Percentiles rank a stretch among this genome's conserved stretches.
phyloP scores from a whole-genome alignment of 1,284 basidiomycete species.

The Cutaneotrichosporon cyanovorans region DNA sequence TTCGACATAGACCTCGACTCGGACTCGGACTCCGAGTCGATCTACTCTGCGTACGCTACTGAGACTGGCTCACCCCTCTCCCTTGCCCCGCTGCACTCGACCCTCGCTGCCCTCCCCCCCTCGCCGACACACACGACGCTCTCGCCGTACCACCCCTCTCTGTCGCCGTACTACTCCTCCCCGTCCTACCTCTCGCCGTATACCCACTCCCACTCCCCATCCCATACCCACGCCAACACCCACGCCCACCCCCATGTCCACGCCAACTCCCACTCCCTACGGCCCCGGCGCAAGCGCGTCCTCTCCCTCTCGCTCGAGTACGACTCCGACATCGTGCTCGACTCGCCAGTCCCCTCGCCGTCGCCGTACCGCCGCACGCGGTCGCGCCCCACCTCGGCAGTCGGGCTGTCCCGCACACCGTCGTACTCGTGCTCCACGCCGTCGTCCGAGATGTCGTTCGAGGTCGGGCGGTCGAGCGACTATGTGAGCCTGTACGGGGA shows the following conservation, averaged over 20 bases:
- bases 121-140: too few species aligned
- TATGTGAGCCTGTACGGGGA: constrained; percentile 11
- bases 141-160: too few species aligned
- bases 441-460: constrained; percentile 14
- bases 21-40: too few species aligned
- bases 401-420: constrained; percentile 5
- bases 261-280: not conserved
- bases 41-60: too few species aligned
- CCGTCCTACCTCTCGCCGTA: too few species aligned
- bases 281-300: not conserved
- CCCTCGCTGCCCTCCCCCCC: too few species aligned
- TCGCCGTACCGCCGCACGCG: too few species aligned
- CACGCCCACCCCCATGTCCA: not conserved
- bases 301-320: not conserved
- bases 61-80: not conserved
- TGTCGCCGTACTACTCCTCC: too few species aligned
- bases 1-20: not conserved
- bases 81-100: not conserved
- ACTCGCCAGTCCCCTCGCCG: constrained; percentile 4
- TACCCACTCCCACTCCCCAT: not conserved
- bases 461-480: constrained; percentile 13
- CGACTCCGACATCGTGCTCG: not conserved
- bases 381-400: not conserved
- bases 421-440: constrained; percentile 8
- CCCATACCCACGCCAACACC: not conserved